Base-by-base conservation (phyloP, 345 rosid genomes). In the Abelmoschus esculentus region DNA sequence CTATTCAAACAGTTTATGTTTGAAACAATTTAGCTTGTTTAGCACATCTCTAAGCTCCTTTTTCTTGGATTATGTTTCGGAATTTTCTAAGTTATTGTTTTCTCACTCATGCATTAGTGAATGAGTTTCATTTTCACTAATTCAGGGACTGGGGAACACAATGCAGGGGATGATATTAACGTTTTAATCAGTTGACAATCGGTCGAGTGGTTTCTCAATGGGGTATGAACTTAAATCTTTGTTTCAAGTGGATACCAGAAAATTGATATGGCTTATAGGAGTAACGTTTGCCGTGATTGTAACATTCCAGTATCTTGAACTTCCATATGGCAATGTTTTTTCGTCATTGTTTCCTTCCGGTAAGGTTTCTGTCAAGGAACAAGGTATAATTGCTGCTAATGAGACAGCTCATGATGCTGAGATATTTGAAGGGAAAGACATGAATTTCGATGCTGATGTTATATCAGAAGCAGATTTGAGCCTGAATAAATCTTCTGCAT, bases 291-390 rank as follows among this genome's bases (percentile, higher is more conserved):
- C 74, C 10, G 59, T 81, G 53, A 54, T 86, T 54, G 18, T 80
- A 19, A 26, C 77, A 49, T 78, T 93, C 81, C 97, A 86, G 54
- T 85, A 61, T 76, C 36, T 89, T 66, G 89, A 87, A 62, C 82
- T 90, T 34, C 96, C 89, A 1, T 77, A 80, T 60, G 84, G 80
- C 29, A 81, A 76, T 58, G 71, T 79, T 77, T 67, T 84, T 1
- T 77, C 84, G n/a, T 78, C 83, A 62, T 17, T 84, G 38, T 72
- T 90, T 74, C 80, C 90, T 75, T 47, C 79, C 44, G 72, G 69
- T 69, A 76, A 80, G 79, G 84, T 75, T 75, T 72, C 73, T 0
- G 72, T 19, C 5, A 74, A 72, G 9, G 83, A 80, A 59, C 68
- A 77, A 12, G 67, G 29, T 73, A 63, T 52, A 19, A 10, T 18